Conservation (phyloP, 2,329 filamentous ascomycete genomes). For the Emmonsiellopsis sp. region DNA sequence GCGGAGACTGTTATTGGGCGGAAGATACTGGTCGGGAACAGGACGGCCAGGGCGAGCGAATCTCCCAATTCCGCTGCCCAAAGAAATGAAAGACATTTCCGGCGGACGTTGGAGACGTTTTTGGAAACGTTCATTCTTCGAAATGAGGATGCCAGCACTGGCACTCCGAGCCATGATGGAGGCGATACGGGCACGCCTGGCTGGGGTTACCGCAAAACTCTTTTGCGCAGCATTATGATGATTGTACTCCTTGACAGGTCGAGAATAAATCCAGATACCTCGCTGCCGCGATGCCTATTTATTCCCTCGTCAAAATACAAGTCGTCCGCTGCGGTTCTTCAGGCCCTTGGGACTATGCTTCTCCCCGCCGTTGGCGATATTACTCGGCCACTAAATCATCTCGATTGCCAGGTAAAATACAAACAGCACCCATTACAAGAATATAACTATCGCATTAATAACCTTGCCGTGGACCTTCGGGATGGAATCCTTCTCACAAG, state of each 20-base stretch:
- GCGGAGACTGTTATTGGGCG: constrained; percentile 53
- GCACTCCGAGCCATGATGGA: constrained; percentile 11
- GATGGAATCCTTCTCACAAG: constrained; percentile 52
- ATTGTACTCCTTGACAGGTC: constrained; percentile 50
- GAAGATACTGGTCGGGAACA: constrained; percentile 23
- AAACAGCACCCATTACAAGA: constrained; percentile 50
- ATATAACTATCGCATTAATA: constrained; percentile 47
- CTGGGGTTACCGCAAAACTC: constrained; percentile 46
- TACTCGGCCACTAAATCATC: constrained; percentile 43
- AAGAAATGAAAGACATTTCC: constrained; percentile 20
- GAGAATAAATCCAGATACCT: constrained; percentile 28
- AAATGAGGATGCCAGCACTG: constrained; percentile 43
- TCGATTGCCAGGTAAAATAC: constrained; percentile 47
- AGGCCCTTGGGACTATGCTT: constrained; percentile 43
- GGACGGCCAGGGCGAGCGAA: constrained; percentile 5
- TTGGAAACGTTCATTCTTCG: constrained; percentile 49
- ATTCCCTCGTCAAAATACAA: constrained; percentile 44
- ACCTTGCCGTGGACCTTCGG: constrained; percentile 53
- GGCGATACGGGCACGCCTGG: constrained; percentile 34
- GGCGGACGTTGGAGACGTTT: constrained; percentile 41
- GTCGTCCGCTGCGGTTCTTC: constrained; percentile 45
- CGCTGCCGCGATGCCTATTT: constrained; percentile 39
- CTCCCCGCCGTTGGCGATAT: constrained; percentile 52
- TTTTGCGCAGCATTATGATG: constrained; percentile 51
- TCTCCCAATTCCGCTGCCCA: background rate